Evolutionary conservation across 257 asterid genomes (phyloP).

Genomic region (Henckelia pumila): DNA sequence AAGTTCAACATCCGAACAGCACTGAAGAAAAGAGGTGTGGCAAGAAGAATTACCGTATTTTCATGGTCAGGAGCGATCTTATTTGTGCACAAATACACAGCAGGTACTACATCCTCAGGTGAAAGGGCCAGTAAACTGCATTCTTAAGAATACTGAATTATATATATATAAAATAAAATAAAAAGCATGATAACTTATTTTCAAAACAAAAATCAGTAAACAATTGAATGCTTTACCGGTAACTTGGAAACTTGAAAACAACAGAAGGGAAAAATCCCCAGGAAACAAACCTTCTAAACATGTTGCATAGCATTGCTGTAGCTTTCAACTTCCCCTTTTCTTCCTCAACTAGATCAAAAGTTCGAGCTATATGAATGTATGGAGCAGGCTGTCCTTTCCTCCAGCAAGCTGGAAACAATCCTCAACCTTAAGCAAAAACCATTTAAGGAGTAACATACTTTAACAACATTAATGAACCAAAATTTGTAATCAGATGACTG

Average conservation of each 20-base stretch:
- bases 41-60: no score
- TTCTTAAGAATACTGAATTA: no score
- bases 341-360: slow-evolving; percentile 79
- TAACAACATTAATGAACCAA: slow-evolving; percentile 16
- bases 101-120: no score
- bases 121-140: no score
- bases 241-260: slow-evolving; percentile 9
- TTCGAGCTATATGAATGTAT: slow-evolving; percentile 73
- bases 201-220: not conserved
- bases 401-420: slow-evolving; percentile 79
- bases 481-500: slow-evolving; percentile 25
- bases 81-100: no score
- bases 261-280: slow-evolving; percentile 15
- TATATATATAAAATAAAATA: no score
- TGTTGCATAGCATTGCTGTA: slow-evolving; percentile 81
- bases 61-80: no score
- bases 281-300: slow-evolving; percentile 80
- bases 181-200: no score
- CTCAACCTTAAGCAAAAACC: slow-evolving; percentile 27
- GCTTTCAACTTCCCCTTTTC: slow-evolving; percentile 89
- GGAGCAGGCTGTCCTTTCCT: slow-evolving; percentile 81
- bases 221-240: slow-evolving; percentile 11
- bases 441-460: slow-evolving; percentile 6
- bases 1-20: no score
- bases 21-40: no score